Percentiles rank a stretch among this genome's conserved stretches.
Conservation (phyloP, 139 green algal genomes). For the Tetraselmis chui region DNA sequence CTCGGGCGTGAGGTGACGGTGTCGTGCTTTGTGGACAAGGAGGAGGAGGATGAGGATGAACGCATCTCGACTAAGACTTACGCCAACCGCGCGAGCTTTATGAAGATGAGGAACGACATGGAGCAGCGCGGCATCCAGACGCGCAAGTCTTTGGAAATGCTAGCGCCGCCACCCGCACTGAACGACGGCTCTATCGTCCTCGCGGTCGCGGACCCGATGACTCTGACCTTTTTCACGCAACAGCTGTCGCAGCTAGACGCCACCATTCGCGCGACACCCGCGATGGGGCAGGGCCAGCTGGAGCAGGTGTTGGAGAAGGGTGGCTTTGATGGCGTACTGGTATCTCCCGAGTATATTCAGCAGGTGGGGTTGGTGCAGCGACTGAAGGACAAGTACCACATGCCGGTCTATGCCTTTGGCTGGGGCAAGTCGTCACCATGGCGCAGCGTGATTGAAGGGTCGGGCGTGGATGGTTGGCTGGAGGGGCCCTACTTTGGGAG, state of each 20-base stretch:
- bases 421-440: slow-evolving; percentile 27
- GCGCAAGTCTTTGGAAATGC: neutral
- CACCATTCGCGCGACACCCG: neutral
- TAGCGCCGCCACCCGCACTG: too few relatives aligned
- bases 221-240: neutral
- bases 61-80: neutral
- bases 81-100: neutral
- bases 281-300: neutral
- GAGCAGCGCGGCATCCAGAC: neutral
- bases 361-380: slow-evolving; percentile 20
- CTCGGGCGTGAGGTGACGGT: neutral
- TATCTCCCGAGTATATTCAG: slow-evolving; percentile 42
- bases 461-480: slow-evolving; percentile 34
- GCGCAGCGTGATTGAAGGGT: slow-evolving; percentile 30
- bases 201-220: neutral
- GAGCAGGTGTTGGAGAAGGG: slow-evolving; percentile 28
- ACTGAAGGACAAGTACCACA: slow-evolving; percentile 4
- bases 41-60: neutral
- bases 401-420: slow-evolving; percentile 28
- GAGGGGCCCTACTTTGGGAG: slow-evolving; percentile 34
- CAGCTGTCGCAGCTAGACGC: neutral
- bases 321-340: slow-evolving; percentile 37
- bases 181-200: neutral
- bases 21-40: neutral
- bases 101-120: neutral